Evolutionary conservation across 768 basidiomycete genomes (phyloP).

Genomic region (Ramaria sp.): DNA sequence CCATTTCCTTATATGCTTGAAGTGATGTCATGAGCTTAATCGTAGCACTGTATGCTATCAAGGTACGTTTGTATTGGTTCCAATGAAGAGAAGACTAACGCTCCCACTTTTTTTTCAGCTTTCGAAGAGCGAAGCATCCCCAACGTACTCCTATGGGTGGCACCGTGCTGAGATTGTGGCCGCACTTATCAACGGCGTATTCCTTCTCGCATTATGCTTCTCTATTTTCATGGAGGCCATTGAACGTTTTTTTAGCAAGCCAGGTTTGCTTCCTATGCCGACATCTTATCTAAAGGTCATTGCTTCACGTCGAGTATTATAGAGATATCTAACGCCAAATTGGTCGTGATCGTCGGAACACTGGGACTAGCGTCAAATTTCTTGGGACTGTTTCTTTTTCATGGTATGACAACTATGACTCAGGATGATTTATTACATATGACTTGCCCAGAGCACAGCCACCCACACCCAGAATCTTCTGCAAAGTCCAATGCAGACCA

Average conservation of each 20-base stretch:
- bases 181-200: constrained; percentile 92
- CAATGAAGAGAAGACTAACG: not conserved
- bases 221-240: constrained; percentile 90
- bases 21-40: constrained; percentile 96
- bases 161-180: constrained; percentile 95
- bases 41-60: constrained; percentile 93
- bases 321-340: constrained; percentile 84
- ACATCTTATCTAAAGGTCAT: not conserved
- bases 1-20: constrained; percentile 14
- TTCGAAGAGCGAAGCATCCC: constrained; percentile 47
- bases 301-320: constrained; percentile 8
- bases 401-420: constrained; percentile 60
- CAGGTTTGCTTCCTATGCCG: constrained; percentile 38
- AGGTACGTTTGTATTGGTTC: constrained; percentile 29
- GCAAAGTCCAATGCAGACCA: not conserved
- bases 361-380: constrained; percentile 87
- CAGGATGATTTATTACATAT: constrained; percentile 1
- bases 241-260: constrained; percentile 76
- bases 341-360: constrained; percentile 85
- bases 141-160: constrained; percentile 97
- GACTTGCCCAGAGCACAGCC: constrained; percentile 16
- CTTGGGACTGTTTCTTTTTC: constrained; percentile 89
- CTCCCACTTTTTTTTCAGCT: constrained; percentile 33
- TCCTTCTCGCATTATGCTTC: constrained; percentile 93
- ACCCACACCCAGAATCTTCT: constrained; percentile 17